A percentile compares a stretch with the other conserved stretches of the same genome.
These are phyloP conservation scores for Mycosphaerelloides madeirae DNA, from an alignment of 2,329 filamentous ascomycete species.

Conservation along the genomic window DNA sequence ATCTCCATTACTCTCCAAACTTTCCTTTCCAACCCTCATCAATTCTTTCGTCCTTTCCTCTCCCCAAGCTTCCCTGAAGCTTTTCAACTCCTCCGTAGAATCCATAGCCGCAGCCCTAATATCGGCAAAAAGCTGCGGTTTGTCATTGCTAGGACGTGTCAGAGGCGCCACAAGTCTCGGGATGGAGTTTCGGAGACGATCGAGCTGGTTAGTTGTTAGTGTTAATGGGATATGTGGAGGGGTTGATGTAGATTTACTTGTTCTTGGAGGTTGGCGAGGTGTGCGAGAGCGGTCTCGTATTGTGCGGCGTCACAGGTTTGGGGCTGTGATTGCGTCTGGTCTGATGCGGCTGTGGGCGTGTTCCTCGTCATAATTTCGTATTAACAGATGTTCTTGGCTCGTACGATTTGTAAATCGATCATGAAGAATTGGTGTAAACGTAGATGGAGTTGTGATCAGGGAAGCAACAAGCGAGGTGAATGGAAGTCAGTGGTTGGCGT, in stretches of 20 bases:
- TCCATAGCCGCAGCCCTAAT: constrained; percentile 36
- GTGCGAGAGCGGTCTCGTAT: constrained; percentile 39
- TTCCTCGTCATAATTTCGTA: constrained; percentile 4
- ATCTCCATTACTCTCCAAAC: constrained; percentile 34
- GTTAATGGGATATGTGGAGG: not conserved
- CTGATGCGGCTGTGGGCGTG: not conserved
- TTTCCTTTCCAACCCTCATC: constrained; percentile 34
- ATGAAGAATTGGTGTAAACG: not conserved
- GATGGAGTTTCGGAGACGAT: constrained; percentile 40
- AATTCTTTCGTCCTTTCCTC: constrained; percentile 33
- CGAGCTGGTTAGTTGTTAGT: constrained; percentile 33
- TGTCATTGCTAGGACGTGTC: constrained; percentile 20
- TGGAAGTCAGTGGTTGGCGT: not conserved
- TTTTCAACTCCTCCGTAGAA: constrained; percentile 35
- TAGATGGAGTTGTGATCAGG: no score
- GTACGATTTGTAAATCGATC: not conserved
- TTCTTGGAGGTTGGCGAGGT: constrained; percentile 41
- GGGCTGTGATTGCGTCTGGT: no score
- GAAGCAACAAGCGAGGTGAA: not conserved
- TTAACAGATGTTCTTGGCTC: not conserved
- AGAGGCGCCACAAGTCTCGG: constrained; percentile 41
- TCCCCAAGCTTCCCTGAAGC: constrained; percentile 37
- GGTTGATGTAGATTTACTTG: constrained; percentile 32
- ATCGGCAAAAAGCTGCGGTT: constrained; percentile 34
- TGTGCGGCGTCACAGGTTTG: constrained; percentile 18